Conservation (phyloP, 2,329 filamentous ascomycete genomes). For the Aspergillus sp. region DNA sequence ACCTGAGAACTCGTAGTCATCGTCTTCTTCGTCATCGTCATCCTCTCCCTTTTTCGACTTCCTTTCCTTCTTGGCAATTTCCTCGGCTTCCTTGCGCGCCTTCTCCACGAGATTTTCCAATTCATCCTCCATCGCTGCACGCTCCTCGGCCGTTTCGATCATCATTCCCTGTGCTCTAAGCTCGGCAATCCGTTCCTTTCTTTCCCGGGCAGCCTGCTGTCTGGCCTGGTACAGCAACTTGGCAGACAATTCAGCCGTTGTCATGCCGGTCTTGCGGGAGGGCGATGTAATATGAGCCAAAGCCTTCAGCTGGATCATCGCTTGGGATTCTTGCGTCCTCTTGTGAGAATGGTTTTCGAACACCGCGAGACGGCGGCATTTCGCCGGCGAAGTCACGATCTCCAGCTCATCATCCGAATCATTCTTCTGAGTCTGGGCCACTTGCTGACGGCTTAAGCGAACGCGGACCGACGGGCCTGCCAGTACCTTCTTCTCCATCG, state of each 20-base stretch:
- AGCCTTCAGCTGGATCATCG: slow-evolving; percentile 66
- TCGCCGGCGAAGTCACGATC: slow-evolving; percentile 51
- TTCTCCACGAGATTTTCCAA: slow-evolving; percentile 86
- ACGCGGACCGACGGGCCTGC: slow-evolving; percentile 37
- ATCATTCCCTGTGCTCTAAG: slow-evolving; percentile 76
- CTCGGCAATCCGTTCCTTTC: slow-evolving; percentile 71
- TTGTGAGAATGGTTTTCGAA: slow-evolving; percentile 68
- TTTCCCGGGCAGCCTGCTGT: slow-evolving; percentile 74
- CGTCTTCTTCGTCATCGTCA: slow-evolving; percentile 33
- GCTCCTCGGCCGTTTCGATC: slow-evolving; percentile 82
- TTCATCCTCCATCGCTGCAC: slow-evolving; percentile 74
- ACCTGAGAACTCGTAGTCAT: slow-evolving; percentile 44
- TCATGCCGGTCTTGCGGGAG: slow-evolving; percentile 59
- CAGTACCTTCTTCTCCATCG: slow-evolving; percentile 27
- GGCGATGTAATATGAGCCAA: slow-evolving; percentile 69
- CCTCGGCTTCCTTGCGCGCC: slow-evolving; percentile 74
- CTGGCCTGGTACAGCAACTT: slow-evolving; percentile 69
- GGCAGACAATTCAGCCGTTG: slow-evolving; percentile 64
- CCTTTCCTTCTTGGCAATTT: slow-evolving; percentile 74
- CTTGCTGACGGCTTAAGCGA: slow-evolving; percentile 37
- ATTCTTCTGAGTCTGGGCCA: slow-evolving; percentile 33
- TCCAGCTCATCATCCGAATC: slow-evolving; percentile 59
- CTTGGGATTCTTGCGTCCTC: slow-evolving; percentile 57
- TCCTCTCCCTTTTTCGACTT: slow-evolving; percentile 59
- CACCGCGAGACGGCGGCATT: slow-evolving; percentile 50